A percentile compares a stretch with the other conserved stretches of the same genome.
These are phyloP conservation scores for Pestalotiopsis sp. DNA, from an alignment of 2,329 filamentous ascomycete species.

Conservation along the genomic window DNA sequence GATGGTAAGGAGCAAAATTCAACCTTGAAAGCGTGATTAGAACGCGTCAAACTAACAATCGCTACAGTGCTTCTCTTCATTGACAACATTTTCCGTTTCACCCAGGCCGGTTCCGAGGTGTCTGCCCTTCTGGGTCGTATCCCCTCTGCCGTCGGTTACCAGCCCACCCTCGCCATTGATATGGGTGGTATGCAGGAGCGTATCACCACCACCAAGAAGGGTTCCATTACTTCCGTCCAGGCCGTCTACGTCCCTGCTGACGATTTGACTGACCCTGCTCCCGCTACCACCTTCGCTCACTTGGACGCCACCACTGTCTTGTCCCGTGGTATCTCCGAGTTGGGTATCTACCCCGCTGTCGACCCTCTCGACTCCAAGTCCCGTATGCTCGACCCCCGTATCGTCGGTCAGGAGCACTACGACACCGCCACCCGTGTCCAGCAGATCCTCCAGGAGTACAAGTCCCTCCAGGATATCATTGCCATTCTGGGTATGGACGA, in stretches of 20 bases:
- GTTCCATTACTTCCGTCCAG: constrained; percentile 99
- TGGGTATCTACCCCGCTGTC: constrained; percentile 99
- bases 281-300: constrained; percentile 99
- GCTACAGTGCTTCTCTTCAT: constrained; percentile 90
- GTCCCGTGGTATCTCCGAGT: constrained; percentile 99
- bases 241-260: constrained; percentile 99
- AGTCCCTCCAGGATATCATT: constrained; percentile 99
- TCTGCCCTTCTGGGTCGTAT: constrained; percentile 99
- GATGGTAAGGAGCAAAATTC: constrained; percentile 63
- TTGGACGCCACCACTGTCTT: constrained; percentile 99
- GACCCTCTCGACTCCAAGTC: constrained; percentile 99
- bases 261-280: constrained; percentile 99
- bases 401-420: constrained; percentile 98
- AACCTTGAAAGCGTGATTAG: not conserved
- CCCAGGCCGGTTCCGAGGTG: constrained; percentile 99
- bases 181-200: constrained; percentile 99
- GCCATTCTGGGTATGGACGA: constrained; percentile 99
- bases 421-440: constrained; percentile 90
- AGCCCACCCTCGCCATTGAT: constrained; percentile 96
- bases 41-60: constrained; percentile 6
- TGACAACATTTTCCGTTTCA: constrained; percentile 99
- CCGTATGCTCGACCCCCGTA: constrained; percentile 98
- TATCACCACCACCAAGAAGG: constrained; percentile 99
- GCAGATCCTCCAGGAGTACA: constrained; percentile 99
- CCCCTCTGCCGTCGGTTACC: constrained; percentile 99